Evolutionary conservation across 352 stramenopile genomes (phyloP), one percentile per base, ranked within the genome.

Genomic region (Globisporangium nodosum): DNA sequence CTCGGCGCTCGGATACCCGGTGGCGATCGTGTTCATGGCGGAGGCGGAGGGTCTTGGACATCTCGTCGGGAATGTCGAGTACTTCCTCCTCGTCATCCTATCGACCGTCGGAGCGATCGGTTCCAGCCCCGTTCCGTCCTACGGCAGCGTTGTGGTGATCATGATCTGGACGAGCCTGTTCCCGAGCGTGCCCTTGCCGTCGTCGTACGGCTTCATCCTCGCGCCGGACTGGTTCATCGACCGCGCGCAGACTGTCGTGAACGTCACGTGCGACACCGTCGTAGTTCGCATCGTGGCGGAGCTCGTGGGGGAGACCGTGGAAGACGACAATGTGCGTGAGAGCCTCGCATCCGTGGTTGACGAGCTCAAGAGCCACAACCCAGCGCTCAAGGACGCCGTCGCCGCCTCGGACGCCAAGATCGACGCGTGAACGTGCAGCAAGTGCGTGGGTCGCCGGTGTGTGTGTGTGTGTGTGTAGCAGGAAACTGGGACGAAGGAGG

Each of bases 181-280:
- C 51, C 63, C 59, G 11, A 13, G 13, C n/a, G 42, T 48, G 42
- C 5, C 11, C 16, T 57, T 86, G n/a, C 76, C 77, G 39, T 67
- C 70, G 18, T 68, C 75, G 5, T 88, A 85, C 49, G 64, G 64
- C 3, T 82, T 80, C 52, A 67, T 88, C 47, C 65, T 87, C 21
- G 78, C 73, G 21, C 84, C 66, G 24, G 78, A 88, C 57, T 87
- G 75, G 76, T 67, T 86, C 58, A 43, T 87, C 39, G 76, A 88
- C 52, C 73, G 76, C 16, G 70, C 85, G 37, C 62, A 76, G 40
- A 87, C 79, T 0, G 64, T 73, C 21, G 68, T 81, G 46, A 86
- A 88, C 63, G 72, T 90, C 37, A 78, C 74, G 49, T 69, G 76
- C 45, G 76, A 90, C 54, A 75, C 77, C n/a, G 52, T 86, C 31